phyloP scores from a whole-genome alignment of 2,329 filamentous ascomycete genomes.

The Myriosclerotinia scirpicola region DNA sequence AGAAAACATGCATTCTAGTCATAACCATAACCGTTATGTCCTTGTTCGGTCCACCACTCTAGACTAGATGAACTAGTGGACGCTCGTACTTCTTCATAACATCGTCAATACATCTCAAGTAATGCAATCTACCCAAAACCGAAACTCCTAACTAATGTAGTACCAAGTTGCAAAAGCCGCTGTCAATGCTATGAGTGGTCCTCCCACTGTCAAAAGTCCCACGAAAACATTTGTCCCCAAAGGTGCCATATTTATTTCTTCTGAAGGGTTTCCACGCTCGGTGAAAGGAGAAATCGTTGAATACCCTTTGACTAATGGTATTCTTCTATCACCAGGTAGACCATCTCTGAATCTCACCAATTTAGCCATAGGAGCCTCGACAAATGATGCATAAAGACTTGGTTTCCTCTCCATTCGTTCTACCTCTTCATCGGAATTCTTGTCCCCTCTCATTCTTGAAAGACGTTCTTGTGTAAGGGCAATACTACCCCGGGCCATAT shows the following conservation, averaged over 20 bases:
- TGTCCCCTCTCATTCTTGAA: constrained; percentile 6
- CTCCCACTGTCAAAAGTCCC: constrained; percentile 13
- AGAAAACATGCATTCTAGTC: background rate
- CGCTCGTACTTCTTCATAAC: background rate
- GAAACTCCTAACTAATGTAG: constrained; percentile 6
- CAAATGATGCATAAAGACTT: constrained; percentile 20
- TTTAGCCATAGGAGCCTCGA: constrained; percentile 23
- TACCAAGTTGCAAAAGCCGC: constrained; percentile 22
- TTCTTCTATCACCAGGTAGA: background rate
- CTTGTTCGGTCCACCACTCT: background rate
- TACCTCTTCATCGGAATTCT: background rate
- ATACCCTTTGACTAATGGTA: constrained; percentile 6
- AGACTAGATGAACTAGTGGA: background rate
- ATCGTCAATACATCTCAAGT: background rate
- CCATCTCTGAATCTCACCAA: constrained; percentile 24
- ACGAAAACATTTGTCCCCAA: background rate
- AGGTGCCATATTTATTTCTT: background rate
- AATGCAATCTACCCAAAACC: background rate
- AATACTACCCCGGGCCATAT: constrained; percentile 30
- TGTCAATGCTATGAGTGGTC: constrained; percentile 15
- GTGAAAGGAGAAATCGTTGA: background rate
- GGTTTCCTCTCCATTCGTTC: constrained; percentile 10
- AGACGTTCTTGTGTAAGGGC: constrained; percentile 29
- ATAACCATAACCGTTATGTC: background rate
- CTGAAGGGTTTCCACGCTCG: background rate